Conservation (phyloP, 768 basidiomycete genomes). For the Pisolithus tinctorius region DNA sequence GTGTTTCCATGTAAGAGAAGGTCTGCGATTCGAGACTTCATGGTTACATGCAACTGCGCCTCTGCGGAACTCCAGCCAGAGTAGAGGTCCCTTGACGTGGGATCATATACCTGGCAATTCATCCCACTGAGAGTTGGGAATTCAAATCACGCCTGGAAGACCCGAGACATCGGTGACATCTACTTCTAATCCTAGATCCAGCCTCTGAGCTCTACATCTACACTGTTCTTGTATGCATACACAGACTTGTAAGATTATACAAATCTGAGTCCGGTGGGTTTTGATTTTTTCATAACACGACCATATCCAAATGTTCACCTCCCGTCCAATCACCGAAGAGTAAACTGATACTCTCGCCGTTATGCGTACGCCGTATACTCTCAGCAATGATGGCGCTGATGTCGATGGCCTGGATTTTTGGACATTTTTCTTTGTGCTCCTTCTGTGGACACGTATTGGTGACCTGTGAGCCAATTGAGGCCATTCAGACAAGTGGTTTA, state of each 20-base stretch:
- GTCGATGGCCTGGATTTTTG: conserved; percentile 86
- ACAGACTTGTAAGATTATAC: neutral
- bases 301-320: conserved; percentile 24
- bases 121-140: too few species aligned
- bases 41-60: neutral
- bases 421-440: conserved; percentile 51
- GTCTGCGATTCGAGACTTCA: too few species aligned
- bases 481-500: neutral
- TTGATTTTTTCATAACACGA: conserved; percentile 8
- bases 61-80: neutral
- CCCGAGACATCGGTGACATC: too few species aligned
- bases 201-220: neutral
- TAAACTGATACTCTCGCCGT: conserved; percentile 87
- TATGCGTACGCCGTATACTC: conserved; percentile 91
- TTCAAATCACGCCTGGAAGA: too few species aligned
- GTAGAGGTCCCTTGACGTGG: neutral
- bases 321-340: conserved; percentile 83
- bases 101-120: too few species aligned
- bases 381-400: conserved; percentile 90
- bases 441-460: conserved; percentile 93
- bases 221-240: neutral
- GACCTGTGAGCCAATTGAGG: conserved; percentile 44
- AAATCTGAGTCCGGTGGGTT: neutral
- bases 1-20: too few species aligned
- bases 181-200: too few species aligned